Percentiles rank a stretch among this genome's conserved stretches.
These are phyloP conservation scores for Umbilicus rupestris DNA, from an alignment of 164 flowering plant species.

Conservation along the genomic window DNA sequence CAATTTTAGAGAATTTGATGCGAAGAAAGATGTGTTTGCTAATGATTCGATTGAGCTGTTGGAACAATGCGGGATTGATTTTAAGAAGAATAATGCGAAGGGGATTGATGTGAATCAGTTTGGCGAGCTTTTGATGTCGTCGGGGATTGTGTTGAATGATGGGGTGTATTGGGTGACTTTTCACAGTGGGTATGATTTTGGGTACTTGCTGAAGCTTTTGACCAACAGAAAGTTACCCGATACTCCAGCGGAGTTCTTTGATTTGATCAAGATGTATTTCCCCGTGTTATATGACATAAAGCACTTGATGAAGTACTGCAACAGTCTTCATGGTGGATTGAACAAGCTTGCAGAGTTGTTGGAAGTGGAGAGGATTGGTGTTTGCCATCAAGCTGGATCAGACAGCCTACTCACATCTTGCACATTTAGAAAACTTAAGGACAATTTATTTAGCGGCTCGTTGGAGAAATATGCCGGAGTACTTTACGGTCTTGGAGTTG, in stretches of 20 bases:
- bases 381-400: slow-evolving; percentile 10
- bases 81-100: slow-evolving; percentile 8
- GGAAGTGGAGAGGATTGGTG: slow-evolving; percentile 8
- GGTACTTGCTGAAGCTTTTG: slow-evolving; percentile 8
- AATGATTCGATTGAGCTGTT: slow-evolving; percentile 10
- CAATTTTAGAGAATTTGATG: slow-evolving; percentile 6
- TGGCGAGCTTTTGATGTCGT: slow-evolving; percentile 9
- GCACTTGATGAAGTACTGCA: slow-evolving; percentile 10
- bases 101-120: slow-evolving; percentile 11
- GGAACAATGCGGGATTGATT: slow-evolving; percentile 8
- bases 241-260: neutral
- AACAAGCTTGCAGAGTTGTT: slow-evolving; percentile 10
- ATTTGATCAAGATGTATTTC: slow-evolving; percentile 10
- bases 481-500: slow-evolving; percentile 9
- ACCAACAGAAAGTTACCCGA: slow-evolving; percentile 3
- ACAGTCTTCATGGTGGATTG: slow-evolving; percentile 9
- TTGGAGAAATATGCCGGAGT: slow-evolving; percentile 8
- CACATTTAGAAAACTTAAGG: slow-evolving; percentile 8
- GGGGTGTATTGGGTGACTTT: slow-evolving; percentile 8
- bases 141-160: slow-evolving; percentile 9
- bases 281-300: slow-evolving; percentile 7
- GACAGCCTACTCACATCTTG: slow-evolving; percentile 8
- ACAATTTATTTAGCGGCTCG: slow-evolving; percentile 7
- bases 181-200: slow-evolving; percentile 10
- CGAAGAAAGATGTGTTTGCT: neutral